Conservation (phyloP, 345 rosid genomes). For the Aquilaria yunnanensis region DNA sequence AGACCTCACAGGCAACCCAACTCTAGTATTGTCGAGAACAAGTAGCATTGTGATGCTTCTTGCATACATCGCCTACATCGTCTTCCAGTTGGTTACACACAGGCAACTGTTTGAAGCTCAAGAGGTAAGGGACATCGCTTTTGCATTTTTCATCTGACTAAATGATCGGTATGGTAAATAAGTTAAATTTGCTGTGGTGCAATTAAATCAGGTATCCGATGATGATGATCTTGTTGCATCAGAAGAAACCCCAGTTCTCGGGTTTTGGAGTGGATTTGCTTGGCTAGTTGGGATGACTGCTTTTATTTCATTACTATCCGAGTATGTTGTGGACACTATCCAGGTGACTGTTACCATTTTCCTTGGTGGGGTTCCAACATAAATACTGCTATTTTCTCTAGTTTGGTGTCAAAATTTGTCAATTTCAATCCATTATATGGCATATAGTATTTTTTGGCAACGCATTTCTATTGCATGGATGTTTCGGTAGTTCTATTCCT, state of each 20-base stretch:
- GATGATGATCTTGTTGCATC: constrained; percentile 29
- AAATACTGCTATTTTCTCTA: no score
- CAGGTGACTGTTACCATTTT: constrained; percentile 38
- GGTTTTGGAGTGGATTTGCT: constrained; percentile 74
- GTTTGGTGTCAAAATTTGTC: no score
- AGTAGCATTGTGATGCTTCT: constrained; percentile 82
- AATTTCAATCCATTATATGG: no score
- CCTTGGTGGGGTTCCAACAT: neutral
- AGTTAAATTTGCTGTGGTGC: neutral
- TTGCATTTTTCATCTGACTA: no score
- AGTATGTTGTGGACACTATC: constrained; percentile 75
- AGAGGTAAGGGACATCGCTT: constrained; percentile 22
- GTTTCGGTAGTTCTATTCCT: no score
- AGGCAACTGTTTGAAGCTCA: constrained; percentile 57
- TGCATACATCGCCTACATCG: constrained; percentile 63
- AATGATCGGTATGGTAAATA: no score
- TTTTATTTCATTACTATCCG: constrained; percentile 65
- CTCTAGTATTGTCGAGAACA: constrained; percentile 61
- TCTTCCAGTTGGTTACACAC: constrained; percentile 80
- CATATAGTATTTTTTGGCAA: no score
- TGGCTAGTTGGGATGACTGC: constrained; percentile 88
- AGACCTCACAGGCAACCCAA: constrained; percentile 26
- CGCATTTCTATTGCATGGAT: no score
- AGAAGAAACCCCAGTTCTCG: constrained; percentile 60
- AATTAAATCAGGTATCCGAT: constrained; percentile 36